Evolutionary conservation across 768 basidiomycete genomes (phyloP), one percentile per base, ranked within the genome.

Genomic region (Peribolospora kevripleyi): DNA sequence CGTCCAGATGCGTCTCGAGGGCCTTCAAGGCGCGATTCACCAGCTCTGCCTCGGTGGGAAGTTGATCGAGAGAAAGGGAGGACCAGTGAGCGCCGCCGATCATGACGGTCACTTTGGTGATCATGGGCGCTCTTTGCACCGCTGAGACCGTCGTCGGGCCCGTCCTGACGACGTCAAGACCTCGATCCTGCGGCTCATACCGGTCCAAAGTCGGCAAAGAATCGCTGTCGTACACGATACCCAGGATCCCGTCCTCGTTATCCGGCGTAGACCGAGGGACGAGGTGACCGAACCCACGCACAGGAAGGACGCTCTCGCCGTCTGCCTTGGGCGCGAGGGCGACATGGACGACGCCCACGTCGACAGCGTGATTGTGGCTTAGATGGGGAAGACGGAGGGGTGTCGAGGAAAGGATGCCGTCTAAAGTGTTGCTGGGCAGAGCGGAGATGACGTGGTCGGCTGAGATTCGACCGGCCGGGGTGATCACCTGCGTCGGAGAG

Each of bases 251-350:
- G 41, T 67, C 68, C 0, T 82, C 78, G 53, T 60, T 62, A 14
- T 55, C 25, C 2, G 62, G 54, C 5, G 59, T 63, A 2, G 66
- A 60, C 11, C 88, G 82, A 0, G 90, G 87, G 53, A 93, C 74
- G 63, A 98, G 80, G 70, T 88, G 95, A 7, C 91, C 91, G 65
- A 95, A 98, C 3, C 91, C 91, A 2, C 73, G 86, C 51, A 90
- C 72, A 61, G 36, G 70, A 65, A 40, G 74, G 64, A 25, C 58
- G 65, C 25, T 25, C 25, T 25, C 25, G 25, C 25, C 25, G 25
- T 25, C 25, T 25, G 25, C 25, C 25, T 25, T 54, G 40, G 65
- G 64, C 48, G 77, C 70, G 70, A 91, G 95, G 59, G 95, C 75
- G 63, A 97, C 71, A 70, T 85, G 91, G 60, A 88, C 70, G 43